Evolutionary conservation across 371 early-diverging fungal genomes (phyloP), one percentile per base, ranked within the genome.

Genomic region (Mortierella sp.): DNA sequence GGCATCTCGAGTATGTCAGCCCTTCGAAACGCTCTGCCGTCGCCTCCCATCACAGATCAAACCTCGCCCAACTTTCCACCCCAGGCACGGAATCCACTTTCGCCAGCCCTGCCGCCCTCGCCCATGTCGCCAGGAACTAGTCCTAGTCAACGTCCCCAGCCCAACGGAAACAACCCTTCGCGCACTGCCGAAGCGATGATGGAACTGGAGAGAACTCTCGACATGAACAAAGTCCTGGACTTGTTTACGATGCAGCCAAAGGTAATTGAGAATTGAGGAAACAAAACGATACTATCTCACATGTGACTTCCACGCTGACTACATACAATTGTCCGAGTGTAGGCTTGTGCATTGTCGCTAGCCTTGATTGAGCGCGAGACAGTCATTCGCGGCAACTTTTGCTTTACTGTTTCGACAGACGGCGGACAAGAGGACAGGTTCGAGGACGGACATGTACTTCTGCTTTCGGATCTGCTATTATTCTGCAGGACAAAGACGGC

Each of bases 221-320:
- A 76, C 34, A 76, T 70, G 4, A 32, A 70, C 21, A 55, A 57
- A 27, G 65, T 64, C 14, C 50, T 76, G 26, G 78, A 76, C 50
- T 54, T 76, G 28, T 76, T 76, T 43, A 60, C 78, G 9, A 76
- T 76, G 78, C 70, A 76, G 47, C 78, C 78, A 32, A 76, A 76
- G 78, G 78, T 73, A 63, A 42, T 37, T 43, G 43, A 2, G 7
- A n/a, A 43, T n/a, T 43, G n/a, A n/a, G n/a, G n/a, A n/a, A n/a
- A n/a, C n/a, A n/a, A n/a, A n/a, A n/a, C n/a, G n/a, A n/a, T n/a
- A n/a, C n/a, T n/a, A n/a, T n/a, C n/a, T n/a, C n/a, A n/a, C n/a
- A n/a, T n/a, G n/a, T n/a, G n/a, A n/a, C n/a, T n/a, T n/a, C n/a
- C n/a, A 19, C 11, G 37, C 37, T 34, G 4, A 34, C 5, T 11